Base-by-base conservation (phyloP, 768 basidiomycete genomes). In the Boletales sp. region DNA sequence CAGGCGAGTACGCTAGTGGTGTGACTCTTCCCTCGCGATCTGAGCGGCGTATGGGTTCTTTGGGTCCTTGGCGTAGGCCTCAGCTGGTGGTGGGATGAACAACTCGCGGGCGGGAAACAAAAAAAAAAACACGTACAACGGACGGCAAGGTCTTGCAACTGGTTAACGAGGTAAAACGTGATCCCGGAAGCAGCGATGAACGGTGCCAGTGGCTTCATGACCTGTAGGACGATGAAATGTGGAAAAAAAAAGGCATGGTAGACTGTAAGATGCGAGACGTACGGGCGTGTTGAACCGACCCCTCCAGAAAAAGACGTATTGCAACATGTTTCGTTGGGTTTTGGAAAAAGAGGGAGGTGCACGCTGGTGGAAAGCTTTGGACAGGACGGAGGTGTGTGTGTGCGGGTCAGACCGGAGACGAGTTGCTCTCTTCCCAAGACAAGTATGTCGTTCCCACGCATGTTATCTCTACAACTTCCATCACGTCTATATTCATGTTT, bases 41-140 rank as follows among this genome's bases (percentile, higher is more conserved):
- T 86, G 79, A 19, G 82, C 82, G 10, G 84, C 86, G 69, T 90
- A 88, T 34, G 89, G 90, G 77, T 92, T 92, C 64, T 82, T 82
- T 31, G 89, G 81, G 66, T 91, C 86, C 59, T 82, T 84, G 57
- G 81, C 80, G 66, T 79, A 90, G 62, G 75, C 68, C 54, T 79
- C 78, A 51, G 87, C 88, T 88, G 52, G 24, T 21, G 50, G 36
- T 44, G 35, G 37, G 30, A 18, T 58, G 29, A 63, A 8, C 12
- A 8, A 8, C 1, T 29, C 41, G 39, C 5, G 8, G 3, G 7
- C 2, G 17, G 46, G 4, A 12, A 21, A 5, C 11, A 34, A 12
- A 42, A 12, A 2, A 30, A 15, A 27, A 34, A 42, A 36, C 1
- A 83, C 90, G 64, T 66, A 92, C 90, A 83, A 68, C 81, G 75